Base-by-base conservation (phyloP, 495 filamentous ascomycete genomes). In the Neurospora sp. region DNA sequence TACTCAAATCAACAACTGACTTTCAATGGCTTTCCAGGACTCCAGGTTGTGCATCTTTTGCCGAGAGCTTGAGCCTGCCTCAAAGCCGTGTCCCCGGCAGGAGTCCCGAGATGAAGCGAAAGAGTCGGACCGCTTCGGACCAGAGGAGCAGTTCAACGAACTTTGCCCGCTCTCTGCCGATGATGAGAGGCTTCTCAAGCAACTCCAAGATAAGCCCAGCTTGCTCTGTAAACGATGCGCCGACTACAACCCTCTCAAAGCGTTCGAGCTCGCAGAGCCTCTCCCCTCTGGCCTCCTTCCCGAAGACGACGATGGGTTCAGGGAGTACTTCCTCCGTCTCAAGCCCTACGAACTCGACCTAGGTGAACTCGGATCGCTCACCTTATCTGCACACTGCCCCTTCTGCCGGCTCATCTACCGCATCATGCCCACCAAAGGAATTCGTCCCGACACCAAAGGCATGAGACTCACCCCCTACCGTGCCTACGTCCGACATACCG, bases 361-460 rank as follows among this genome's bases (percentile, higher is more conserved):
- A 0, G 74, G 72, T 16, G 42, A 62, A 14, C 72, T 79, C 31
- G 69, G 74, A 8, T 74, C 71, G 0, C 46, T 78, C 6, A 5
- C 69, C 8, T 69, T 79, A 6, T 18, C 42, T 0, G 69, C 74
- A 0, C 60, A 70, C 3, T 76, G 74, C n/a, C 76, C 76, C 12
- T 6, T 79, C 10, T 78, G 74, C 40, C 71, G 75, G 5, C 46
- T 79, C 27, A 76, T 79, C 42, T 79, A 73, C 35, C 74, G 76
- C 2, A 70, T 75, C n/a, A 72, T 76, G n/a, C 74, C 73, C 8
- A 71, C 70, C 20, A 31, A 70, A 2, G 46, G 66, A 1, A 60
- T 76, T 1, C 42, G 69, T 2, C 44, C 70, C 23, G 39, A 70
- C 12, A 49, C 71, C 14, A 71, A 69, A 35, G 71, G 20, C 12